Base-by-base conservation (phyloP, 805 yeast species). In the Metahyphopichia silvanorum region DNA sequence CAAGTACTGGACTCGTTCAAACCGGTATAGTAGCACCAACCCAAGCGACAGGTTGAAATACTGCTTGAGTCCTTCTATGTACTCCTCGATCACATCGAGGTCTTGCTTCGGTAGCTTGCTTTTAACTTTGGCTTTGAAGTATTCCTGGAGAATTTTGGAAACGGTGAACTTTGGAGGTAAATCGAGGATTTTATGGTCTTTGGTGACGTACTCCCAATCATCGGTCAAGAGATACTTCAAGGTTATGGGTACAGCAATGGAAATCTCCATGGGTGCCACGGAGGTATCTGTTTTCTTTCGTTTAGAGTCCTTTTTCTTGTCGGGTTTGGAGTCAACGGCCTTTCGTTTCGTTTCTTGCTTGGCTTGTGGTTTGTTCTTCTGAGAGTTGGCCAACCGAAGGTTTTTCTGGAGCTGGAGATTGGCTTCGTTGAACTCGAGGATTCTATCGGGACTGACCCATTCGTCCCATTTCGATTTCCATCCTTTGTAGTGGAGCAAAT, bases 381-480 rank as follows among this genome's bases (percentile, higher is more conserved):
- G 21, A 12, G 32, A 42, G 42, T 30, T 39, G 16, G 25, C 23
- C 27, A 23, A 33, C 31, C 38, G 38, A 39, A 86, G 58, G 39
- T 75, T 79, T 43, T 78, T 75, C 55, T 82, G 86, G 31, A 77
- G 59, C 30, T 70, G 63, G 33, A 82, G 46, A 48, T 84, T 87
- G 42, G 82, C 95, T 19, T 77, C 81, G 31, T 73, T 83, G 50
- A 68, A 69, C 41, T 77, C 82, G 49, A 86, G 64, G 5, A 91
- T 72, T 21, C 98, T 63, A 24, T 76, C 79, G 6, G 60, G 57
- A 1, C 75, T 72, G 1, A 91, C 91, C 98, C 98, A 91, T 57
- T 91, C 98, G 53, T 91, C 98, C 96, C 96, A 91, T 37, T 88
- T 79, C 12, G 81, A 60, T 50, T 89, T 91, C 98, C 98, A 91